Percentiles rank a stretch among this genome's conserved stretches.
These are phyloP conservation scores for Rubia occidens DNA, from an alignment of 305 asterid species.

Conservation along the genomic window DNA sequence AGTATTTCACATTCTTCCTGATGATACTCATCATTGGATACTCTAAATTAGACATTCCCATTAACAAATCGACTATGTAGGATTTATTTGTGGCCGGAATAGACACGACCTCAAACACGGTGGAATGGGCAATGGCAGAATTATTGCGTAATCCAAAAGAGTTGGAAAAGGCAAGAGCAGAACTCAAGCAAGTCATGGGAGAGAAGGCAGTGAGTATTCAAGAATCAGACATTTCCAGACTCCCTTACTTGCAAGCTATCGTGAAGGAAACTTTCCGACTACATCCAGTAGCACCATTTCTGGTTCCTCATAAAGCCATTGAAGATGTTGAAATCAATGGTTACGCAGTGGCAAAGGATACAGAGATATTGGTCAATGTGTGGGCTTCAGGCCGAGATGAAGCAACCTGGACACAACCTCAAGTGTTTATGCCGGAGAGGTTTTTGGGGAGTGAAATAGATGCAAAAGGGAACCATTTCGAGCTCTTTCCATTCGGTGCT, in stretches of 20 bases:
- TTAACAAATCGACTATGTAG: background rate
- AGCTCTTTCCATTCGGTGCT: background rate
- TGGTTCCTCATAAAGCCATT: background rate
- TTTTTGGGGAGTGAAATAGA: background rate
- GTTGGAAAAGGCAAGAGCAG: background rate
- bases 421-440: background rate
- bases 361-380: background rate
- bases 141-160: background rate
- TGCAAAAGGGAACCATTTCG: background rate
- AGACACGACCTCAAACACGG: background rate
- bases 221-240: constrained; percentile 1
- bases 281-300: background rate
- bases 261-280: background rate
- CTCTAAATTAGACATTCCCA: background rate
- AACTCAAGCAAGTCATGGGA: constrained; percentile 1
- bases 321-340: constrained; percentile 2
- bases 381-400: background rate
- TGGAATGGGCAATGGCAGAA: background rate
- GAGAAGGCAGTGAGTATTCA: background rate
- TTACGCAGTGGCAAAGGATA: background rate
- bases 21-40: background rate
- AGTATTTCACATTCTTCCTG: background rate
- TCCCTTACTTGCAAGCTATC: background rate
- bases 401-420: background rate
- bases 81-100: background rate